These are phyloP conservation scores for Cladosporium sp. DNA, from an alignment of 2,329 filamentous ascomycete genomes.

Conservation along the genomic window DNA sequence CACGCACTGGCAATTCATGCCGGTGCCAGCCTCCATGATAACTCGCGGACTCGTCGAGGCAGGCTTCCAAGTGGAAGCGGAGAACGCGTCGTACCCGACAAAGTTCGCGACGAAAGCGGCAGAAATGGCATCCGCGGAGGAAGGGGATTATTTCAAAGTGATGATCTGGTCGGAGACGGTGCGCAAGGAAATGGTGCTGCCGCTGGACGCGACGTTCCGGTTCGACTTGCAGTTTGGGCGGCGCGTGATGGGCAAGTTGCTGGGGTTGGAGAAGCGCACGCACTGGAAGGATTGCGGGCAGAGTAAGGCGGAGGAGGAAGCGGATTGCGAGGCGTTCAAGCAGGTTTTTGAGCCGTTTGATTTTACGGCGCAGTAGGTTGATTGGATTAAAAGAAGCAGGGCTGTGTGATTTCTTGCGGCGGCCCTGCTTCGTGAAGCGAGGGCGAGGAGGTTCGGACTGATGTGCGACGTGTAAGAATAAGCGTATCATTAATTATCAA, in stretches of 20 bases:
- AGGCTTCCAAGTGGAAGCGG: constrained; percentile 82
- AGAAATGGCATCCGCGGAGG: constrained; percentile 22
- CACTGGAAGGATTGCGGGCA: constrained; percentile 85
- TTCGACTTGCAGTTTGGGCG: constrained; percentile 93
- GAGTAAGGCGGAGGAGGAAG: constrained; percentile 69
- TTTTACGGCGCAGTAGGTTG: constrained; percentile 2
- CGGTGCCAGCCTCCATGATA: constrained; percentile 66
- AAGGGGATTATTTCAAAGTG: constrained; percentile 32
- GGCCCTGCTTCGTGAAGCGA: no score
- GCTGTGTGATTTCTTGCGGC: not conserved
- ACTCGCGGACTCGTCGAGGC: constrained; percentile 74
- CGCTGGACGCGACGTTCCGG: constrained; percentile 69
- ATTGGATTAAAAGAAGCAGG: not conserved
- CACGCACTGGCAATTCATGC: constrained; percentile 89
- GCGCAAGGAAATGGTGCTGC: constrained; percentile 64
- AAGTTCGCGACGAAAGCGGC: constrained; percentile 40
- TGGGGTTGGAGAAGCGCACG: constrained; percentile 72
- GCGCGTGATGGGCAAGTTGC: constrained; percentile 79
- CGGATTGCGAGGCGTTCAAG: constrained; percentile 76
- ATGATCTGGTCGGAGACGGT: constrained; percentile 37
- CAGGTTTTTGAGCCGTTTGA: constrained; percentile 81
- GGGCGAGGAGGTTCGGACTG: no score
- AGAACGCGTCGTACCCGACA: constrained; percentile 62
- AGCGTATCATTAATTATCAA: no score
- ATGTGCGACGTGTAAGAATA: no score